phyloP scores from a whole-genome alignment of 106 monocot genomes.

The Platanthera zijinensis region DNA sequence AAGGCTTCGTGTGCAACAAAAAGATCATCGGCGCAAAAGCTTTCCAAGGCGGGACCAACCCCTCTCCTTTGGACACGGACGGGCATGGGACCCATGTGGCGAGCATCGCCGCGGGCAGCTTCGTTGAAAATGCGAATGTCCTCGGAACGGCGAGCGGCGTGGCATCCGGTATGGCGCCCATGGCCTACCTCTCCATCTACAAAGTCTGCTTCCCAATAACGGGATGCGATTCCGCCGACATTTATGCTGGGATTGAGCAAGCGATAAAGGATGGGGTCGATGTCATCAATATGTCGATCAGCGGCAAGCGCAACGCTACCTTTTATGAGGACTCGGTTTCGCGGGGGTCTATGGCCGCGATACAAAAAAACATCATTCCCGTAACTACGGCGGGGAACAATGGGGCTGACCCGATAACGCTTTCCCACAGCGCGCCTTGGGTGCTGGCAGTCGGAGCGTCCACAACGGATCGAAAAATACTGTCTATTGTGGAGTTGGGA shows the following conservation, averaged over 20 bases:
- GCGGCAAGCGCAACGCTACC: too few species aligned
- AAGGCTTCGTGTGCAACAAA: conserved; percentile 7
- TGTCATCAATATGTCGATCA: too few species aligned
- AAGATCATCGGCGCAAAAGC: conserved; percentile 14
- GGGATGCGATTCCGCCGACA: background rate
- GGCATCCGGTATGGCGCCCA: too few species aligned
- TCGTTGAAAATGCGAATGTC: too few species aligned
- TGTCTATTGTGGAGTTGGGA: conserved; percentile 7
- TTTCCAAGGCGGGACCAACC: background rate
- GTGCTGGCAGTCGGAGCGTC: conserved; percentile 13
- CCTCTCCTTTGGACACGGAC: background rate
- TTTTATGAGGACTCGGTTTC: too few species aligned
- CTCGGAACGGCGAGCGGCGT: too few species aligned
- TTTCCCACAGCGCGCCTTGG: conserved; percentile 8
- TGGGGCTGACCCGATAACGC: background rate
- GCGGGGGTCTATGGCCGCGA: too few species aligned
- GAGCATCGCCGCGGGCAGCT: too few species aligned
- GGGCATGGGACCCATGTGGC: background rate
- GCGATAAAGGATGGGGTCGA: conserved; percentile 5
- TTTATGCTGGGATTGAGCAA: background rate
- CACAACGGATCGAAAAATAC: background rate
- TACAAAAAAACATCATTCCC: background rate
- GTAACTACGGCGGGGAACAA: background rate
- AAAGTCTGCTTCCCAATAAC: too few species aligned
- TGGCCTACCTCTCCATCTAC: too few species aligned